Conservation (phyloP, 2,329 filamentous ascomycete genomes). For the Fusarium verticillioides region DNA sequence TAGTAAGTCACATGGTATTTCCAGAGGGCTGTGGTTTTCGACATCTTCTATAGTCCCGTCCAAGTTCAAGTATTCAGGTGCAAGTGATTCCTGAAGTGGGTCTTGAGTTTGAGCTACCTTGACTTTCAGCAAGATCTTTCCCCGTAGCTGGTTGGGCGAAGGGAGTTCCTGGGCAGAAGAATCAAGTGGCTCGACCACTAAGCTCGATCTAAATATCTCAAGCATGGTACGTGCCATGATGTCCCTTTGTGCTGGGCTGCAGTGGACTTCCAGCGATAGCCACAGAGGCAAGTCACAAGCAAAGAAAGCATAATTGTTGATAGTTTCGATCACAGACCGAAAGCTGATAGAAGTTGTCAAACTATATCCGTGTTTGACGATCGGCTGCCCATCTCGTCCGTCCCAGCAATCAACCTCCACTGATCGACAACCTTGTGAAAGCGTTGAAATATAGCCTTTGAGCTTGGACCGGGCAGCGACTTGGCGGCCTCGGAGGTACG, state of each 20-base stretch:
- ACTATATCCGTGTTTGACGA: constrained; percentile 31
- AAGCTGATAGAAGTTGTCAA: constrained; percentile 22
- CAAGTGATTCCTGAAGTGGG: background rate
- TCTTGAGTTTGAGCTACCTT: background rate
- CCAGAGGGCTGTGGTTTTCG: too few species aligned
- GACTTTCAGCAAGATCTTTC: constrained; percentile 18
- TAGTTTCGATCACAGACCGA: background rate
- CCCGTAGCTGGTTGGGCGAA: background rate
- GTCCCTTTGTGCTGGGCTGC: background rate
- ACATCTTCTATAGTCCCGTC: background rate
- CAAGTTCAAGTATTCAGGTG: background rate
- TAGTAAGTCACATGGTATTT: too few species aligned
- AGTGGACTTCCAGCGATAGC: constrained; percentile 23
- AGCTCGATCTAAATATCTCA: background rate
- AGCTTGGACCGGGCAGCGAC: constrained; percentile 14
- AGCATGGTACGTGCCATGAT: constrained; percentile 20
- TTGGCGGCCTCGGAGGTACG: constrained; percentile 23
- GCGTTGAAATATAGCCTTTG: constrained; percentile 6
- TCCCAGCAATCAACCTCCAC: constrained; percentile 29
- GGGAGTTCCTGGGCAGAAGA: background rate
- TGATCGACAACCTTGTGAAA: constrained; percentile 14
- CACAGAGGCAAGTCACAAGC: constrained; percentile 20
- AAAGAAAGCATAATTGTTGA: constrained; percentile 4
- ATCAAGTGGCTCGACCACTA: background rate
- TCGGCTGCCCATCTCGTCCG: constrained; percentile 13